These are phyloP conservation scores for Glycyrrhiza uralensis DNA, from an alignment of 306 rosid species.

Conservation along the genomic window DNA sequence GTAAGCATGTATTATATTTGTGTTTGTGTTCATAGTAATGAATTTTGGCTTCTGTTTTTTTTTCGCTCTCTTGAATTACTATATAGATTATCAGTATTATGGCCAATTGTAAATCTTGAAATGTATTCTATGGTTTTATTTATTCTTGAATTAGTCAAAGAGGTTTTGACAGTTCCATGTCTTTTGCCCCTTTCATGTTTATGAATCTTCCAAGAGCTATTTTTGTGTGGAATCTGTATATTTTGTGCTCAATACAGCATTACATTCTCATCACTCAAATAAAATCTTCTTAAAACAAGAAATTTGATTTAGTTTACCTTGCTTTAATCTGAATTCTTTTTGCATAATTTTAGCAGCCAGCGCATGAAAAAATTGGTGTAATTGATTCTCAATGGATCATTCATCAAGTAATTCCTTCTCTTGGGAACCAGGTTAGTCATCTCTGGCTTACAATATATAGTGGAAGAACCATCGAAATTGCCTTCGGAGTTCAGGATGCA, in stretches of 20 bases:
- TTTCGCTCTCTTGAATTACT: slow-evolving; percentile 21
- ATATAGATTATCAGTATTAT: slow-evolving; percentile 4
- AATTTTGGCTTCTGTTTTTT: slow-evolving; percentile 3
- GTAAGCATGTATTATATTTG: neutral
- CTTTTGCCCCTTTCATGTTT: neutral
- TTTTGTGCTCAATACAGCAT: neutral
- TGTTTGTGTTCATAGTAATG: slow-evolving; percentile 7
- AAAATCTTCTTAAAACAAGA: slow-evolving; percentile 8
- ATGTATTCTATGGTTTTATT: slow-evolving; percentile 8
- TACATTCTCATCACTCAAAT: neutral
- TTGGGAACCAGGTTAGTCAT: slow-evolving; percentile 73
- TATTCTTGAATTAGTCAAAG: slow-evolving; percentile 1
- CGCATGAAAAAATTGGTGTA: slow-evolving; percentile 94
- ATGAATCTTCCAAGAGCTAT: neutral
- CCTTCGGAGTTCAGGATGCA: neutral
- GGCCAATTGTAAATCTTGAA: slow-evolving; percentile 2
- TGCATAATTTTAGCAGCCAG: slow-evolving; percentile 57
- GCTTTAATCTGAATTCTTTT: slow-evolving; percentile 19
- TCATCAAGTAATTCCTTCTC: slow-evolving; percentile 97
- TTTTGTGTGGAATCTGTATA: slow-evolving; percentile 11
- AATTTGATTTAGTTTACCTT: neutral
- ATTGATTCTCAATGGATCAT: slow-evolving; percentile 97
- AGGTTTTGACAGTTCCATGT: slow-evolving; percentile 6
- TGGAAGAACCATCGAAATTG: too few species aligned
- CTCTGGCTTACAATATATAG: slow-evolving; percentile 6